phyloP scores from a whole-genome alignment of 768 basidiomycete genomes.

The Tulasnella sp. region DNA sequence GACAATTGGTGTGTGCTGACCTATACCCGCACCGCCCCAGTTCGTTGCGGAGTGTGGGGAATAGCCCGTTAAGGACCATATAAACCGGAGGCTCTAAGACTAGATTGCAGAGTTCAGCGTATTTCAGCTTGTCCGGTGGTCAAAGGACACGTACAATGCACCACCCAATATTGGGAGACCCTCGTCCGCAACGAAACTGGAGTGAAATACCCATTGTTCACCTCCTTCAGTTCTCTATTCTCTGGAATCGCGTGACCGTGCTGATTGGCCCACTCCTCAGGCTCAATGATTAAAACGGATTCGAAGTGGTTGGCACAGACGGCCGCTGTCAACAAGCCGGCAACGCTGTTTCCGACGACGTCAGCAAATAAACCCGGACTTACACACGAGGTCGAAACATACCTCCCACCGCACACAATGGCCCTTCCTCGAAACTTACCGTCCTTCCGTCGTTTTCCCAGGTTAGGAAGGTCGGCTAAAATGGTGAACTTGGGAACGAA shows the following conservation, averaged over 20 bases:
- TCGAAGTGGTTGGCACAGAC: slow-evolving; percentile 12
- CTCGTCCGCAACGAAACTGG: neutral
- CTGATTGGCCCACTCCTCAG: slow-evolving; percentile 1
- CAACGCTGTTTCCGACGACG: neutral
- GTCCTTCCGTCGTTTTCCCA: slow-evolving; percentile 7
- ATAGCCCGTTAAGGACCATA: neutral
- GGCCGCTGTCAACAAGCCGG: slow-evolving; percentile 3
- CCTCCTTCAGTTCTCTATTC: neutral
- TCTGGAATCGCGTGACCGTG: neutral
- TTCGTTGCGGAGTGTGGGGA: neutral
- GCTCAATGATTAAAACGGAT: slow-evolving; percentile 2
- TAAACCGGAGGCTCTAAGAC: slow-evolving; percentile 4
- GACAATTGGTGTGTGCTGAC: neutral
- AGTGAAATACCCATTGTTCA: neutral
- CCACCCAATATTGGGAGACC: neutral
- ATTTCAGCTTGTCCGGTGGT: neutral
- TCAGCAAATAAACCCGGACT: too few relatives aligned
- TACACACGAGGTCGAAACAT: neutral
- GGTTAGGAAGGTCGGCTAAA: neutral
- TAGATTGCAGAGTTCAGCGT: neutral
- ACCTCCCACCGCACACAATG: slow-evolving; percentile 9
- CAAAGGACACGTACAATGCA: neutral
- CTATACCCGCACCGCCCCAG: neutral
- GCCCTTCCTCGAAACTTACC: slow-evolving; percentile 2
- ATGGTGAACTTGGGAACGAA: slow-evolving; percentile 7